phyloP scores from a whole-genome alignment of 208 protist genomes.

The Leishmania guyanensis region DNA sequence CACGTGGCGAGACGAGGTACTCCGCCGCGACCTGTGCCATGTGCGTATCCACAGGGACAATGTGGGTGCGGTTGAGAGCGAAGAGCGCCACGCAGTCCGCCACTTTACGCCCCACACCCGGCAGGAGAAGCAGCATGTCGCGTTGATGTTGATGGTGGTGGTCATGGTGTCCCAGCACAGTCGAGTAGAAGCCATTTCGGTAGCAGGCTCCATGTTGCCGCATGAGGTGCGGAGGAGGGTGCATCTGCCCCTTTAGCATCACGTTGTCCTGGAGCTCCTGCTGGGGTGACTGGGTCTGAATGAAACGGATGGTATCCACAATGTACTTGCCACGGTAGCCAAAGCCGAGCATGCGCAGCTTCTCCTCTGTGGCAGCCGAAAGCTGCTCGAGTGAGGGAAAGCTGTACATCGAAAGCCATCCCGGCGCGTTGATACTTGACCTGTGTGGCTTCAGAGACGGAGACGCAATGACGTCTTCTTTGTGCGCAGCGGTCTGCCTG shows the following conservation, averaged over 20 bases:
- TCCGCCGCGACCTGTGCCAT: conserved; percentile 72
- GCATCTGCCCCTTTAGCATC: not conserved
- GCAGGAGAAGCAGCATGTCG: conserved; percentile 47
- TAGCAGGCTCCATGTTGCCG: conserved; percentile 18
- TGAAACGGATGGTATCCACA: conserved; percentile 20
- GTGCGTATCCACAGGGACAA: conserved; percentile 92
- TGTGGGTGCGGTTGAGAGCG: conserved; percentile 45
- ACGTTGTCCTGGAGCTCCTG: not conserved
- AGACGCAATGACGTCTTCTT: not conserved
- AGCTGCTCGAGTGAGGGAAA: conserved; percentile 63
- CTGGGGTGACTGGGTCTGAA: not conserved
- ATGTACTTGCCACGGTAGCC: conserved; percentile 82
- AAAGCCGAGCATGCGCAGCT: conserved; percentile 53
- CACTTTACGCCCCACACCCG: conserved; percentile 83
- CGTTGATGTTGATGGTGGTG: conserved; percentile 37
- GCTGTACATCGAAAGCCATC: conserved; percentile 47
- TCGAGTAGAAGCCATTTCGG: conserved; percentile 51
- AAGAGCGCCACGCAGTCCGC: conserved; percentile 87
- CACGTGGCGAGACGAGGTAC: conserved; percentile 34
- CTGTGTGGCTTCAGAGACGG: not conserved
- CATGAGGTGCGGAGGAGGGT: not conserved
- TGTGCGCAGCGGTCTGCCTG: not conserved
- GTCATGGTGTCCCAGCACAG: conserved; percentile 28
- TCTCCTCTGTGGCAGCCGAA: conserved; percentile 27
- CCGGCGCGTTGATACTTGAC: not conserved